Percentiles rank a stretch among this genome's conserved stretches.
phyloP scores from a whole-genome alignment of 106 monocot species.

The Acanthochlamys bracteata region DNA sequence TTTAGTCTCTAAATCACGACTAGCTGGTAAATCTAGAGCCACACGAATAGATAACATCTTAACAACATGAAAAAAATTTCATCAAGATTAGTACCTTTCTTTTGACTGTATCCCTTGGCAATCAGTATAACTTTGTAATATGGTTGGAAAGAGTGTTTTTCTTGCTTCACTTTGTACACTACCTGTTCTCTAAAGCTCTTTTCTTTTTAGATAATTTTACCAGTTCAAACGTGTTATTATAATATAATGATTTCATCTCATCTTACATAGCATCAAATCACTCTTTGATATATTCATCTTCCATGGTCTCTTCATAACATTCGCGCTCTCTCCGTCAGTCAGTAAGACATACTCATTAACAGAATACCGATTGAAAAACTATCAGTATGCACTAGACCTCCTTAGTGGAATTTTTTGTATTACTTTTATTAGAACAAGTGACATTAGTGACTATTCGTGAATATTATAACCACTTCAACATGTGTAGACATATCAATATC shows the following conservation, averaged over 20 bases:
- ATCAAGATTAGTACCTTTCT: not conserved
- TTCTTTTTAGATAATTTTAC: not conserved
- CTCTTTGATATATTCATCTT: not conserved
- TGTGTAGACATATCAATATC: not conserved
- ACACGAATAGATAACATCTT: not conserved
- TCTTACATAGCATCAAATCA: not conserved
- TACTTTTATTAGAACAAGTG: no score
- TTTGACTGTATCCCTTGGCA: not conserved
- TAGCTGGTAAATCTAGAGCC: not conserved
- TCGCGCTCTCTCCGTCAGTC: not conserved
- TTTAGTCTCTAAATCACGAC: not conserved
- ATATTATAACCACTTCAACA: not conserved
- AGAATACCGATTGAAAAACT: not conserved
- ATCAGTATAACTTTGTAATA: not conserved
- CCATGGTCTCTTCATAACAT: not conserved
- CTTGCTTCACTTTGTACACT: not conserved
- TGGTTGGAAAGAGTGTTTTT: not conserved
- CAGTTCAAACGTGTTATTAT: not conserved
- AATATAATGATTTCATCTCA: not conserved
- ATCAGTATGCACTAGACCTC: not conserved
- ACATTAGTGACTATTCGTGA: no score
- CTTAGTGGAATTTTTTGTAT: not conserved
- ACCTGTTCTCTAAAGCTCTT: not conserved
- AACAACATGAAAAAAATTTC: not conserved
- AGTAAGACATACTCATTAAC: not conserved